phyloP scores from a whole-genome alignment of 352 stramenopile genomes.

The Phytophthora citricola region DNA sequence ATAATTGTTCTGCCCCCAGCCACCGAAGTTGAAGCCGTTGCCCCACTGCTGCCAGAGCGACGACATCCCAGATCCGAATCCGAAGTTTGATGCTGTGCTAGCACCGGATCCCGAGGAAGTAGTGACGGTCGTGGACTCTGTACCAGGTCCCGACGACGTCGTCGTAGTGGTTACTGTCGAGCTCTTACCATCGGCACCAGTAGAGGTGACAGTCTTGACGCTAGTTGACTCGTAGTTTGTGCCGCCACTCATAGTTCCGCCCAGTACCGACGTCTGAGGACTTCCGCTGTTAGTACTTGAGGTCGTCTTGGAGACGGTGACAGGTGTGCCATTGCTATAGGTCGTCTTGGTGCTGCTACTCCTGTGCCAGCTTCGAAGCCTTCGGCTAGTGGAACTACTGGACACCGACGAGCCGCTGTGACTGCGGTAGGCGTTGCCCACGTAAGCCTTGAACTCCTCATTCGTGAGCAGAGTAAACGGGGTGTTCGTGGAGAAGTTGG shows the following conservation, averaged over 20 bases:
- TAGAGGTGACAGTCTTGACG: constrained; percentile 26
- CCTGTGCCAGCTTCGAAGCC: constrained; percentile 30
- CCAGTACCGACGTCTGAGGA: constrained; percentile 9
- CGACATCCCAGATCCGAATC: constrained; percentile 19
- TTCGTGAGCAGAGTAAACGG: constrained; percentile 65
- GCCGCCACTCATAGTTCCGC: constrained; percentile 5
- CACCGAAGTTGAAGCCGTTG: constrained; percentile 34
- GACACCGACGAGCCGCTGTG: constrained; percentile 20
- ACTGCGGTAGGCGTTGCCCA: constrained; percentile 34
- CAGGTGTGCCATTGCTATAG: constrained; percentile 24
- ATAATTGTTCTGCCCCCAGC: constrained; percentile 25
- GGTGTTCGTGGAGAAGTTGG: constrained; percentile 56
- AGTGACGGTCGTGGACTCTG: constrained; percentile 28
- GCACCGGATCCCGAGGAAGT: constrained; percentile 30
- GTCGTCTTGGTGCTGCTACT: constrained; percentile 33
- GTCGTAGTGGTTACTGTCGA: constrained; percentile 30
- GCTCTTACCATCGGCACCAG: constrained; percentile 30
- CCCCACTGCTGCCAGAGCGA: constrained; percentile 37
- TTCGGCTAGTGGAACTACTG: constrained; percentile 18
- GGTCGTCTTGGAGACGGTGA: constrained; percentile 17
- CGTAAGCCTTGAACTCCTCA: constrained; percentile 56
- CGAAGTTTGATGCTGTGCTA: constrained; percentile 15
- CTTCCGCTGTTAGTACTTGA: constrained; percentile 22
- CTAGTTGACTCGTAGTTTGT: constrained; percentile 13
- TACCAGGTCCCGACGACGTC: constrained; percentile 27